These are phyloP conservation scores for Pseudocercospora macadamiae DNA, from an alignment of 2,329 filamentous ascomycete species.

Conservation along the genomic window DNA sequence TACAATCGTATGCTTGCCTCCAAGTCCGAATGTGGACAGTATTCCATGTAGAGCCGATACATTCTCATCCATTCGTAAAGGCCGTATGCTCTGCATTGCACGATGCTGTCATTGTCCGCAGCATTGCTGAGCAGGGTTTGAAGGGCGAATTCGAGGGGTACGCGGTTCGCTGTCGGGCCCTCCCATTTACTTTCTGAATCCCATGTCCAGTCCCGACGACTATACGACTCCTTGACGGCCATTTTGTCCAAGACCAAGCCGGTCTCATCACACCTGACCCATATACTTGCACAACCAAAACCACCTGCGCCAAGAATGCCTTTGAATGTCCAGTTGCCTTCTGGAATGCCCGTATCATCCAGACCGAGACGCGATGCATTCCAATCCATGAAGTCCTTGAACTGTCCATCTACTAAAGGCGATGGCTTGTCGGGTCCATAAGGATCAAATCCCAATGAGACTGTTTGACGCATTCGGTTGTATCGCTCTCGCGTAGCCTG, in stretches of 20 bases:
- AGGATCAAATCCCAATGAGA: background rate
- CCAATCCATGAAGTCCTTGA: too few species aligned
- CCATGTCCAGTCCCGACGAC: background rate
- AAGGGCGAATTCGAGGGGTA: background rate
- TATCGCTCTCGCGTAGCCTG: background rate
- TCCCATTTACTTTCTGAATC: background rate
- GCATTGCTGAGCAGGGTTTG: background rate
- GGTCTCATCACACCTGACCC: background rate
- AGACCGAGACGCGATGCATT: background rate
- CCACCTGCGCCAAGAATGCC: background rate
- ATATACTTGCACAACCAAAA: background rate
- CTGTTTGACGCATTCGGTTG: background rate
- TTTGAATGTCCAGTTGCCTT: background rate
- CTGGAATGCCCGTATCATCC: background rate
- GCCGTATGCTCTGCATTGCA: background rate
- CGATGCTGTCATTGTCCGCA: background rate
- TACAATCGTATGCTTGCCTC: background rate
- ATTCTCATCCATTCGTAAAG: background rate
- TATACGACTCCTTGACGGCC: background rate
- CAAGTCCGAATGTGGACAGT: background rate
- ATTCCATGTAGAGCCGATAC: constrained; percentile 1
- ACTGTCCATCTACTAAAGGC: too few species aligned
- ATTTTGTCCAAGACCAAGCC: background rate
- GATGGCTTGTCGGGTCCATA: background rate
- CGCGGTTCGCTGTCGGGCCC: background rate